Evolutionary conservation across 176 grass and related monocot genomes (phyloP).

Genomic region (Hsuehochloa calcarea): DNA sequence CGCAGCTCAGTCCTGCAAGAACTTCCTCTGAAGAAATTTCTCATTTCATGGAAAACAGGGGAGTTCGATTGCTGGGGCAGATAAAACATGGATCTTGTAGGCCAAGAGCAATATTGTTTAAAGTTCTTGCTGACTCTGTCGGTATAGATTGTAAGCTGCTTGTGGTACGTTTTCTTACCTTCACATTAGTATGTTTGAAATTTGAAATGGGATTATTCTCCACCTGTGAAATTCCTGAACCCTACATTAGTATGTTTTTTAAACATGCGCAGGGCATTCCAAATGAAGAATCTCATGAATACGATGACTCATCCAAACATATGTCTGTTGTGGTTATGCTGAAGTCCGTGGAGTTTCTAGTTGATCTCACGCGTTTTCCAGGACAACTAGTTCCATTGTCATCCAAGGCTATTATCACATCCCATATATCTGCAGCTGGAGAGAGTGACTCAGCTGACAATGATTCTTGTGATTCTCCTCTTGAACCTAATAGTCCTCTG

Average conservation of each 20-base stretch:
- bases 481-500: conserved; percentile 93
- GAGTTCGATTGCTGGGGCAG: conserved; percentile 85
- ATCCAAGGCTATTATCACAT: conserved; percentile 70
- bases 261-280: conserved; percentile 71
- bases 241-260: conserved; percentile 28
- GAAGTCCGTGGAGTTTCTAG: conserved; percentile 72
- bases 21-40: conserved; percentile 72
- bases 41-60: conserved; percentile 78
- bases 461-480: conserved; percentile 98
- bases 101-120: conserved; percentile 89
- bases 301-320: conserved; percentile 84
- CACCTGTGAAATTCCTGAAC: conserved; percentile 29
- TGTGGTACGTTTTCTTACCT: conserved; percentile 65
- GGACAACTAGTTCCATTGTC: conserved; percentile 94
- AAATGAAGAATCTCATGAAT: conserved; percentile 74
- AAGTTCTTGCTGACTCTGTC: conserved; percentile 91
- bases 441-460: conserved; percentile 90
- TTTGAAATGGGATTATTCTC: conserved; percentile 29
- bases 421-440: conserved; percentile 83
- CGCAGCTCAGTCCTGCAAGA: conserved; percentile 75
- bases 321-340: conserved; percentile 75
- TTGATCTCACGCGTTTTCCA: conserved; percentile 96
- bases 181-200: conserved; percentile 21
- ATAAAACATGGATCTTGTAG: conserved; percentile 97
- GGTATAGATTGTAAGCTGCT: conserved; percentile 86